Base-by-base conservation (phyloP, 1,284 basidiomycete species). In the Nidula niveotomentosa region DNA sequence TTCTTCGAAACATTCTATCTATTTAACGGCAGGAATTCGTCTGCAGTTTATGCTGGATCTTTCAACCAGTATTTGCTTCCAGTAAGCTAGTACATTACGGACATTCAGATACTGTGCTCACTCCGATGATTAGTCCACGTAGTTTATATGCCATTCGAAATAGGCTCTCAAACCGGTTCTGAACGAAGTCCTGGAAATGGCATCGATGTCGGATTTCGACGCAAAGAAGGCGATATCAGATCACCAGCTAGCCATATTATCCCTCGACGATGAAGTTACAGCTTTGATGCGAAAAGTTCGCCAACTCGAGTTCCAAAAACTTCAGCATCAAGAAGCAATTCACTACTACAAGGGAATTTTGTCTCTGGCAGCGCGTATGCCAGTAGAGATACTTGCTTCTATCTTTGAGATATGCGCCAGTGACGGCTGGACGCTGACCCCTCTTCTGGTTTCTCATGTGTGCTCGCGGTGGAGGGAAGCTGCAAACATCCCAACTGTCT, bases 381-480 rank as follows among this genome's bases (percentile, higher is more conserved):
- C 83, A 4, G 69, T 70, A 3, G 85, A 88, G 60, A 65, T 86
- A 18, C 76, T 88, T 43, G 79, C 78, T 36, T 66, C 69, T 56
- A 80, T 86, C 35, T 82, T 86, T 59, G 76, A 80, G 56, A 65
- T 74, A 35, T 83, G 81, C 61, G 74, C 78, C 7, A 67, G 67
- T 18, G 72, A 74, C 49, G 80, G 80, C 9, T 86, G 81, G 79
- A 78, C 77, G 15, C 75, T 76, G 18, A 82, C 78, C 8, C 84
- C 85, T 12, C 64, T 86, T 15, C 72, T 76, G 46, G 76, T 76
- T 44, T 85, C 83, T 10, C 81, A 85, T 51, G 84, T 86, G 36
- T 88, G 84, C 60, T 75, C 78, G 2, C 70, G 78, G 53, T 88
- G 85, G 85, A 75, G 84, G 51, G 74, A 71, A 59, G 84, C 83